A percentile compares a stretch with the other conserved stretches of the same genome.
These are phyloP conservation scores for Heliamphora exappendiculata DNA, from an alignment of 148 eudicot species.

Conservation along the genomic window DNA sequence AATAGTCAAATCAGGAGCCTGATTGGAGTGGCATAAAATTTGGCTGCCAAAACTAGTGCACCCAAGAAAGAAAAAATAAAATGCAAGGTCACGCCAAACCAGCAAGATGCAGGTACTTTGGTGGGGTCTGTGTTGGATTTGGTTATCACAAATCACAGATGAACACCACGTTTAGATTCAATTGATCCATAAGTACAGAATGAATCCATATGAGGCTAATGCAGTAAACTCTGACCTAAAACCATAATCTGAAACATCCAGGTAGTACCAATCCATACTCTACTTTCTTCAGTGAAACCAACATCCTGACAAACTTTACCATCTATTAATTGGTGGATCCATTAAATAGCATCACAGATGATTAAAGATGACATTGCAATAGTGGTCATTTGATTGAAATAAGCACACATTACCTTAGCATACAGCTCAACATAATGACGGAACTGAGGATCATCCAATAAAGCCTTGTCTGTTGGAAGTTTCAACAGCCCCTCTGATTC, in stretches of 20 bases:
- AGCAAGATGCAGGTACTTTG: neutral
- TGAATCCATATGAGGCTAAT: neutral
- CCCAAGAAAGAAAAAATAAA: neutral
- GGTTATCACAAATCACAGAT: neutral
- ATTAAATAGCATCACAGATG: neutral
- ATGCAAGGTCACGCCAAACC: neutral
- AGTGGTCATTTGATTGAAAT: neutral
- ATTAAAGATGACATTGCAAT: neutral
- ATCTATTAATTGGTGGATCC: neutral
- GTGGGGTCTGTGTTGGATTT: neutral
- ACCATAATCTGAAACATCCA: neutral
- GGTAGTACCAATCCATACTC: neutral
- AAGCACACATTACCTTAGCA: constrained; percentile 57
- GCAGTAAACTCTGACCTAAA: neutral
- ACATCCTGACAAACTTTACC: neutral
- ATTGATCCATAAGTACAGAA: neutral
- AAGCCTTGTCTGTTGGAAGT: constrained; percentile 77
- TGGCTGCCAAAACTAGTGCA: neutral
- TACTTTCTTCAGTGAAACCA: constrained; percentile 2
- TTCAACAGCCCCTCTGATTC: constrained; percentile 80
- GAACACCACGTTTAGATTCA: constrained; percentile 1
- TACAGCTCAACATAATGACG: constrained; percentile 75
- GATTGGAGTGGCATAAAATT: neutral
- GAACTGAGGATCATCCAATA: constrained; percentile 76
- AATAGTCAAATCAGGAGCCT: neutral